Base-by-base conservation (phyloP, 805 yeast genomes). In the Candida xiaguanensis region DNA sequence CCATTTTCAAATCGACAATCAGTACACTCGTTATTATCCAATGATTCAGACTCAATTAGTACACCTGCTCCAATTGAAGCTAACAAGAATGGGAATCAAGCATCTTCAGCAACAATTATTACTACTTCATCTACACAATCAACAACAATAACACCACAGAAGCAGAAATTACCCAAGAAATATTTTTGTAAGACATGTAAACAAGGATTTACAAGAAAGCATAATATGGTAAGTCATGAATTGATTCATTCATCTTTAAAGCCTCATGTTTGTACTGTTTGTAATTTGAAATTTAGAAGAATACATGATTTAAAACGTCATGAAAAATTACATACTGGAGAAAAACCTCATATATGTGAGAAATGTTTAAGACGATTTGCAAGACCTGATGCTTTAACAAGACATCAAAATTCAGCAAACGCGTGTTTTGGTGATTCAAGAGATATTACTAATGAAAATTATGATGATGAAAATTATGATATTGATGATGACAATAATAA, bases 241-340 rank as follows among this genome's bases (percentile, higher is more conserved):
- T 59, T 83, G 46, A 83, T 81, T 25, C 93, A 84, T 56, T 72
- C 86, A 12, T 68, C 73, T 36, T 72, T 69, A 45, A 80, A 77
- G 53, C 87, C 89, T 2, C 84, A 72, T 58, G 58, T 63, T 17
- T 85, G 95, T 57, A 45, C 72, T 9, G 70, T 72, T 20, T 85
- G 95, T 52, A 63, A 70, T 38, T 65, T 75, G 34, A 74, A 69
- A 46, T 85, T 86, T 57, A 71, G 93, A 43, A 68, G 95, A 34
- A 72, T 78, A 22, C 90, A 85, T 56, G 95, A 86, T 56, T 66
- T 86, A 51, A 83, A 79, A 51, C 70, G 95, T 38, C 95, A 85
- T 52, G 76, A 75, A 41, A 82, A 82, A 57, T 67, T 82, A 25
- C 95, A 85, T 53, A 75, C 88, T 0, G 91, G 91, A 16, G 87